These are phyloP conservation scores for Penicillium sp. DNA, from an alignment of 2,329 filamentous ascomycete species.

Conservation along the genomic window DNA sequence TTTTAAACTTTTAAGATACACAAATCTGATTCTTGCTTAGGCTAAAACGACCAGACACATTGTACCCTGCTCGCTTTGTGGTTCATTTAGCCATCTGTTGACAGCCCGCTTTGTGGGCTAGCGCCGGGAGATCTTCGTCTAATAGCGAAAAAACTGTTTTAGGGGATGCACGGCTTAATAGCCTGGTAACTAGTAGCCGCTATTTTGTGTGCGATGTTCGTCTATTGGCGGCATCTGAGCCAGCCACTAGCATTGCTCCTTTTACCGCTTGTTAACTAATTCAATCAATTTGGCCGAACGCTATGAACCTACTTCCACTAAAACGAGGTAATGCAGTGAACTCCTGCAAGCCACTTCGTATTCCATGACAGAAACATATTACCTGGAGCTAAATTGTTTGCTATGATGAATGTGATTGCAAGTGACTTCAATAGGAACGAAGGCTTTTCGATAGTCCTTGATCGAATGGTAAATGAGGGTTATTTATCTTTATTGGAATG, in stretches of 20 bases:
- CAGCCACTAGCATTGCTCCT: not conserved
- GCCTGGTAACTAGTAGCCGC: not conserved
- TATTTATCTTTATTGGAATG: not conserved
- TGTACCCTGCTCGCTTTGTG: not conserved
- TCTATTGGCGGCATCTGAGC: not conserved
- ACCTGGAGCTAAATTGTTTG: not conserved
- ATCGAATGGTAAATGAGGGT: not conserved
- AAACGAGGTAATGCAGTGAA: not conserved
- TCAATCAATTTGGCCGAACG: not conserved
- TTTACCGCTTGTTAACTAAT: not conserved
- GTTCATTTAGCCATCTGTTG: not conserved
- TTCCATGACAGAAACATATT: not conserved
- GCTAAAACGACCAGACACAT: not conserved
- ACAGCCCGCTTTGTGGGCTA: not conserved
- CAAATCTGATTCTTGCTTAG: not conserved
- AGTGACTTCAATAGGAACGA: not conserved
- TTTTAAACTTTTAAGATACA: not conserved
- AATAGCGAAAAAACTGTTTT: not conserved
- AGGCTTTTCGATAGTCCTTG: not conserved
- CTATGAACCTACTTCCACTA: not conserved
- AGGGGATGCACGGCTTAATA: not conserved
- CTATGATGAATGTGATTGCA: not conserved
- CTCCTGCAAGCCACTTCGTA: not conserved
- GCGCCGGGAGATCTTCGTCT: not conserved
- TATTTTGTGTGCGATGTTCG: not conserved